Conservation (phyloP, 805 yeast genomes). For the Yamadazyma takamatsuzukensis region DNA sequence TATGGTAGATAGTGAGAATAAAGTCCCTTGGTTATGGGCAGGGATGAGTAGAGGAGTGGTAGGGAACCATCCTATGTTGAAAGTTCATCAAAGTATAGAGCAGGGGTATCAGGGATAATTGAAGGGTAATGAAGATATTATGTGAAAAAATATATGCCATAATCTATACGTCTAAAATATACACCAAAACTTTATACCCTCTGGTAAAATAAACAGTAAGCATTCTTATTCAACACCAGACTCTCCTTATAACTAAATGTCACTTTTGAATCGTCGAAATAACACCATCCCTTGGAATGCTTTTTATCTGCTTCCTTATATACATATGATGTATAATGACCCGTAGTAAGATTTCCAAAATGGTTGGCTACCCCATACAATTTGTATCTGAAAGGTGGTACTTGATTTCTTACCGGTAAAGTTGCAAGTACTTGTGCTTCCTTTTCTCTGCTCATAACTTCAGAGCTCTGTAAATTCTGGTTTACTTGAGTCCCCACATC, state of each 20-base stretch:
- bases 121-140: background rate
- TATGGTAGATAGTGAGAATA: constrained; percentile 39
- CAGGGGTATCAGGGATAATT: constrained; percentile 3
- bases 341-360: constrained; percentile 75
- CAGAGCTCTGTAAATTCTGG: constrained; percentile 9
- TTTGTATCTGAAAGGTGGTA: constrained; percentile 74
- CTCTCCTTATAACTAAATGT: constrained; percentile 45
- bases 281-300: constrained; percentile 62
- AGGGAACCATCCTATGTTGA: constrained; percentile 52
- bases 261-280: constrained; percentile 78
- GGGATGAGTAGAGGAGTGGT: constrained; percentile 59
- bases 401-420: constrained; percentile 67
- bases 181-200: constrained; percentile 29
- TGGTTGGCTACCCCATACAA: constrained; percentile 83
- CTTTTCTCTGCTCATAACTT: constrained; percentile 29
- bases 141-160: background rate
- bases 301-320: constrained; percentile 48
- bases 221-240: constrained; percentile 66
- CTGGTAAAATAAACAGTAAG: constrained; percentile 78
- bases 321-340: constrained; percentile 85
- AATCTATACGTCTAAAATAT: constrained; percentile 7
- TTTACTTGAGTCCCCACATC: constrained; percentile 29
- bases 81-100: constrained; percentile 30
- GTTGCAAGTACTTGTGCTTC: constrained; percentile 45
- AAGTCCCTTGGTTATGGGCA: constrained; percentile 64